A percentile compares a stretch with the other conserved stretches of the same genome.
phyloP scores from a whole-genome alignment of 441 rosid species.

The Jatropha podagrica region DNA sequence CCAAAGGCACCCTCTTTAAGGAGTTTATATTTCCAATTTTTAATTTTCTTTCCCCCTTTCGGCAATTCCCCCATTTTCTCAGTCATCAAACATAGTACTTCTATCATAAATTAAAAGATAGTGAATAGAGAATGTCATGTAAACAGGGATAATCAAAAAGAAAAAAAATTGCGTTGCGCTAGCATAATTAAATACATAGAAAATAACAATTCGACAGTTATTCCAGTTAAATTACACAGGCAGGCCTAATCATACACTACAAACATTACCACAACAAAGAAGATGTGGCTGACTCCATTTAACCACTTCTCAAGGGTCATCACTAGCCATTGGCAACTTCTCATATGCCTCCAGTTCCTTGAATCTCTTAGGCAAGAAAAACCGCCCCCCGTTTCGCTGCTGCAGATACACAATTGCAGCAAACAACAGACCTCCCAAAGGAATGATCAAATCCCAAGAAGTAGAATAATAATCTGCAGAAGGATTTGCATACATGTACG shows the following conservation, averaged over 20 bases:
- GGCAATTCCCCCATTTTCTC: too few relatives aligned
- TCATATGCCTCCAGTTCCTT: constrained; percentile 44
- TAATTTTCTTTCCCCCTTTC: too few relatives aligned
- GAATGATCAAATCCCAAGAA: constrained; percentile 69
- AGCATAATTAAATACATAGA: too few relatives aligned
- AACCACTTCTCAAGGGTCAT: not conserved
- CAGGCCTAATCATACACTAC: not conserved
- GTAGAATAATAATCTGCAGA: constrained; percentile 65
- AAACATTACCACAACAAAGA: not conserved
- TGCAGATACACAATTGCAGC: constrained; percentile 62
- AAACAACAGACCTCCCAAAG: constrained; percentile 47
- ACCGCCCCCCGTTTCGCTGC: constrained; percentile 69
- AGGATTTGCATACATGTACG: constrained; percentile 44
- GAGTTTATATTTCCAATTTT: too few relatives aligned
- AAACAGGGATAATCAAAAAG: too few relatives aligned
- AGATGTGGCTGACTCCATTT: not conserved
- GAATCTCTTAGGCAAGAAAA: constrained; percentile 59
- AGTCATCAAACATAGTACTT: too few relatives aligned
- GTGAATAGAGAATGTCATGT: too few relatives aligned
- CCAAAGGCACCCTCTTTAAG: too few relatives aligned
- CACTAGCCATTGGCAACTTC: constrained; percentile 40
- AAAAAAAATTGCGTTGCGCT: too few relatives aligned
- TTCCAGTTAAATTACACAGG: not conserved
- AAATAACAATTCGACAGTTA: not conserved
- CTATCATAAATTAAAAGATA: too few relatives aligned